Conservation (phyloP, 2,329 filamentous ascomycete genomes). For the Stagonosporopsis vannaccii region DNA sequence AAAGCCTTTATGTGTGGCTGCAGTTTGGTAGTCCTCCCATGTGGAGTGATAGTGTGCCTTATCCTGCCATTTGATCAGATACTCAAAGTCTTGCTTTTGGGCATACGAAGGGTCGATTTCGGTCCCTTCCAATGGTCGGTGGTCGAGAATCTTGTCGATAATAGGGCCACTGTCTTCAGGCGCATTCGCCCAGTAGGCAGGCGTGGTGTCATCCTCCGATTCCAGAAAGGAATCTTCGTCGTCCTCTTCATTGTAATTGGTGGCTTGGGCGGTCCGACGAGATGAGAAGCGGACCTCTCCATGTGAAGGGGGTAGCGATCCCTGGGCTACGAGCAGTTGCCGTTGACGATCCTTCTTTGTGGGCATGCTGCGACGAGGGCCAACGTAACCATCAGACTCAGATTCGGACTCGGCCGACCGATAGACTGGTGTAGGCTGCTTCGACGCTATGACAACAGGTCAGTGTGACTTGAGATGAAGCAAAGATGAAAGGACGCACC, state of each 20-base stretch:
- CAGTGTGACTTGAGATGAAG: conserved; percentile 40
- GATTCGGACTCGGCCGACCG: conserved; percentile 70
- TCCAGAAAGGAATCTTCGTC: conserved; percentile 64
- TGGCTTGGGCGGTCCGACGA: conserved; percentile 78
- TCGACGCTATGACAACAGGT: conserved; percentile 62
- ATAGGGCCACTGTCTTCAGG: conserved; percentile 81
- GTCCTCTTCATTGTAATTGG: conserved; percentile 73
- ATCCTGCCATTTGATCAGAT: conserved; percentile 93
- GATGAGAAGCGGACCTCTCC: conserved; percentile 92
- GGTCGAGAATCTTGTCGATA: conserved; percentile 90
- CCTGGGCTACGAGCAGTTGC: conserved; percentile 69
- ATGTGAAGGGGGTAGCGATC: conserved; percentile 68
- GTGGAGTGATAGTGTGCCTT: conserved; percentile 95
- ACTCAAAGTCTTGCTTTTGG: conserved; percentile 83
- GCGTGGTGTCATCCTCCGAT: conserved; percentile 68
- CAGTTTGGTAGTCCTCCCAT: conserved; percentile 82
- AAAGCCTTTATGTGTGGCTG: conserved; percentile 80
- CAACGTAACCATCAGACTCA: conserved; percentile 73
- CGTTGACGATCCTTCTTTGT: conserved; percentile 80
- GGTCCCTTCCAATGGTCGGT: conserved; percentile 74
- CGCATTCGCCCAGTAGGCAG: conserved; percentile 73
- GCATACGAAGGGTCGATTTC: conserved; percentile 45
- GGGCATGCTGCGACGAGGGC: conserved; percentile 69
- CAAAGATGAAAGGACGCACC: conserved; percentile 57
- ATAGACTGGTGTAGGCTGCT: conserved; percentile 58